phyloP scores from a whole-genome alignment of 73 alveolate genomes.

The Tetrahymena thermophila region DNA sequence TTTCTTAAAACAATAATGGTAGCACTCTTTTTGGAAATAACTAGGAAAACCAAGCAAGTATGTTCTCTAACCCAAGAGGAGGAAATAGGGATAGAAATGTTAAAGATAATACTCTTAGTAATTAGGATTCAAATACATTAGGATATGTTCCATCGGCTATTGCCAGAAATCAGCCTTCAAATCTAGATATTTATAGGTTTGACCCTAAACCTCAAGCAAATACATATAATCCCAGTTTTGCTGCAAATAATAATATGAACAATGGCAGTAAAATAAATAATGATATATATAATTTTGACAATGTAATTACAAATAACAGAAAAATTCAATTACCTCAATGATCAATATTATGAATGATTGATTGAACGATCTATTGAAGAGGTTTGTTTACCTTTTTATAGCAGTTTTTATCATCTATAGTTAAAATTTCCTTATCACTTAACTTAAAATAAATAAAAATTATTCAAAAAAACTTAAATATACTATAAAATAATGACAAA shows the following conservation, averaged over 20 bases:
- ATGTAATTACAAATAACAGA: background rate
- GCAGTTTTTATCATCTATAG: background rate
- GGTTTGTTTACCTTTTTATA: background rate
- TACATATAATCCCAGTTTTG: background rate
- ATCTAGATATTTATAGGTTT: background rate
- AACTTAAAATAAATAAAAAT: background rate
- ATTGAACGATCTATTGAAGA: background rate
- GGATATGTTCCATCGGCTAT: background rate
- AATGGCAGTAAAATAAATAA: background rate
- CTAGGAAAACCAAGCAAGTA: background rate
- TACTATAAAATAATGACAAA: background rate
- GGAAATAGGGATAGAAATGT: background rate
- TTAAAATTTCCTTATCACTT: background rate
- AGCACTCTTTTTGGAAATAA: background rate
- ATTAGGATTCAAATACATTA: background rate
- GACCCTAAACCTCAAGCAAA: background rate
- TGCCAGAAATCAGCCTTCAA: background rate
- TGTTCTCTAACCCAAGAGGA: background rate
- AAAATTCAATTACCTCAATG: background rate
- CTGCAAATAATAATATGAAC: background rate
- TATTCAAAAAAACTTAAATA: background rate
- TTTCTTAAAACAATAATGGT: background rate
- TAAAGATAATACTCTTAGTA: background rate
- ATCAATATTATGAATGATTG: background rate
- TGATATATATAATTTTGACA: background rate